Base-by-base conservation (phyloP, 1,139 yeast genomes). In the Yamadazyma sp. region DNA sequence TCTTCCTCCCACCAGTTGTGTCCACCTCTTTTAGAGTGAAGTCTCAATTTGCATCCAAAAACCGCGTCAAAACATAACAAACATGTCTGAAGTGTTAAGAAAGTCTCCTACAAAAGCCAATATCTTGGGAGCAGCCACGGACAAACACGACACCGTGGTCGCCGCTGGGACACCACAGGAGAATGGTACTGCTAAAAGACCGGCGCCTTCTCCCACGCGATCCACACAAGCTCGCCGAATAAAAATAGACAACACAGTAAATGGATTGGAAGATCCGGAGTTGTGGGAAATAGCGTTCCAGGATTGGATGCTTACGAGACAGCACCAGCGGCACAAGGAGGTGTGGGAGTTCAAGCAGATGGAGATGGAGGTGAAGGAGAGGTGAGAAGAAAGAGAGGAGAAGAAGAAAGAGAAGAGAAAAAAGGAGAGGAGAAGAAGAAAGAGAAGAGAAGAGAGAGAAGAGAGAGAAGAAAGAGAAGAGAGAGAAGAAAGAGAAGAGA, bases 131-230 rank as follows among this genome's bases (percentile, higher is more conserved):
- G n/a, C 24, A 5, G 6, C n/a, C 11, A 11, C 10, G 31, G 21
- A 26, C 20, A 11, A 5, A 23, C 4, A 25, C 16, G 38, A 45
- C 5, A 49, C 44, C 20, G 24, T 12, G 25, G 9, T 6, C 18
- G 3, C 29, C 13, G 7, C 16, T 32, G n/a, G n/a, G n/a, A n/a
- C n/a, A n/a, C n/a, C n/a, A n/a, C n/a, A n/a, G n/a, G n/a, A n/a
- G n/a, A n/a, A n/a, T n/a, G n/a, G n/a, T n/a, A n/a, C n/a, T n/a
- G n/a, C n/a, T n/a, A 20, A 61, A 41, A 45, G 67, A 34, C 57
- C 54, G 1, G 61, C 66, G 8, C 46, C 56, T 3, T 59, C 67
- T 3, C 67, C 67, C 2, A 41, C 57, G 9, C 57, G 58, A 9
- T 43, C 47, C 15, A 54, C 46, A 25, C 47, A 48, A 22, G 39